Conservation (phyloP, 768 basidiomycete species). For the Coprinopsis strossmayeri region DNA sequence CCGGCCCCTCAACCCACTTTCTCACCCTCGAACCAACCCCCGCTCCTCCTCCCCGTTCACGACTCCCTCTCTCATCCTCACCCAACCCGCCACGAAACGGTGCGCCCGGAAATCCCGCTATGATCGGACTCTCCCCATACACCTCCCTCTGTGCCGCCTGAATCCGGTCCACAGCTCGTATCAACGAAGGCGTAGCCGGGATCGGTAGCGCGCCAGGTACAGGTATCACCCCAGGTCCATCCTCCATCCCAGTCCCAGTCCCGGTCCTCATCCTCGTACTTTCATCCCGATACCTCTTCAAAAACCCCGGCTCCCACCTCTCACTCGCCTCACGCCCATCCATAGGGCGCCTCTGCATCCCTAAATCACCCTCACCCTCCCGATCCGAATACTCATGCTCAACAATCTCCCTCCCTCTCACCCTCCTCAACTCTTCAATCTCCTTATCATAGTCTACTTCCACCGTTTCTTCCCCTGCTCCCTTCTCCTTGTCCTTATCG, state of each 20-base stretch:
- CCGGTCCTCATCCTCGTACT: no score
- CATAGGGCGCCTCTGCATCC: constrained; percentile 14
- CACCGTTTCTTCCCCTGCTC: neutral
- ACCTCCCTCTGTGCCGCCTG: constrained; percentile 48
- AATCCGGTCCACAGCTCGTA: constrained; percentile 57
- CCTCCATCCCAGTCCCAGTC: no score
- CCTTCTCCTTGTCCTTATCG: constrained; percentile 7
- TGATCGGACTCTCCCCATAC: no score
- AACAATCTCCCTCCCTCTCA: constrained; percentile 13
- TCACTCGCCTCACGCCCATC: no score
- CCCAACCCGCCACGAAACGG: no score
- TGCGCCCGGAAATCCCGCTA: no score
- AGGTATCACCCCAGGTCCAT: no score
- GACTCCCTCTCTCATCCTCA: no score
- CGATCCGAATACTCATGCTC: constrained; percentile 35
- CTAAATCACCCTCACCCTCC: constrained; percentile 34
- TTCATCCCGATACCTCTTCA: constrained; percentile 39
- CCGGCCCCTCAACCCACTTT: constrained; percentile 1
- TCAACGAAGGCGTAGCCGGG: constrained; percentile 59
- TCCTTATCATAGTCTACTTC: constrained; percentile 35
- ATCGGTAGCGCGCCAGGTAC: constrained; percentile 31
- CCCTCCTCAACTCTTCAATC: constrained; percentile 28
- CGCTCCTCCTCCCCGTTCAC: no score
- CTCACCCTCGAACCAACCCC: constrained; percentile 9
- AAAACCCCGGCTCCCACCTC: constrained; percentile 50